These are phyloP conservation scores for Chlamydomonas asymmetrica DNA, from an alignment of 139 green algal species.

Conservation along the genomic window DNA sequence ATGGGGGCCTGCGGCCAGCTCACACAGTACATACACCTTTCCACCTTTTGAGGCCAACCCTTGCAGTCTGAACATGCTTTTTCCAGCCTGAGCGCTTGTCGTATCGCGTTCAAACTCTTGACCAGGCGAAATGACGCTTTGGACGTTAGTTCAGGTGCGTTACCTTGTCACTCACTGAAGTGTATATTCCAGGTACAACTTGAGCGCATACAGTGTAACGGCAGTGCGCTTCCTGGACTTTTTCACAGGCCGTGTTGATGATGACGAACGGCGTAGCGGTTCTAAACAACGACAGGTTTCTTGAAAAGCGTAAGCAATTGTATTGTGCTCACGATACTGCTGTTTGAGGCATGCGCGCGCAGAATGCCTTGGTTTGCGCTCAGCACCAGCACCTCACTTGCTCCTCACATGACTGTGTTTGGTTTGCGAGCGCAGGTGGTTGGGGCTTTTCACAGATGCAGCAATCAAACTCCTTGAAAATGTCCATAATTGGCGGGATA, in stretches of 20 bases:
- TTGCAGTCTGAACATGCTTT: no score
- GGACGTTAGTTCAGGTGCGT: conserved; percentile 78
- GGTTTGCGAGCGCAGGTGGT: conserved; percentile 61
- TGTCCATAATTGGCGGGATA: conserved; percentile 85
- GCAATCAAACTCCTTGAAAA: conserved; percentile 67
- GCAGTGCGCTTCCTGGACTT: no score
- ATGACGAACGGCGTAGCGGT: conserved; percentile 84
- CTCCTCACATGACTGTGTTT: not conserved
- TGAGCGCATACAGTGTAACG: no score
- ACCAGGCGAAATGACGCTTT: conserved; percentile 78
- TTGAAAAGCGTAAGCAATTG: conserved; percentile 81
- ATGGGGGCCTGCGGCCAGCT: no score
- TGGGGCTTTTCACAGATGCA: conserved; percentile 82
- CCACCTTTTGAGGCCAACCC: no score
- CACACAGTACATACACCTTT: no score
- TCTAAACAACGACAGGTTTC: conserved; percentile 91
- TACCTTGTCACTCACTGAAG: no score
- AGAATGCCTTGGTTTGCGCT: no score
- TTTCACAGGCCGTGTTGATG: conserved; percentile 73
- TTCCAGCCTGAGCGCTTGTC: no score
- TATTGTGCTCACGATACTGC: no score
- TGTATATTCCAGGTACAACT: no score
- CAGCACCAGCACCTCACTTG: not conserved
- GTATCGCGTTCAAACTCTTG: no score
- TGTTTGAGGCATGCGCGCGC: not conserved